These are phyloP conservation scores for Echinosophora koreensis DNA, from an alignment of 306 rosid genomes.

Conservation along the genomic window DNA sequence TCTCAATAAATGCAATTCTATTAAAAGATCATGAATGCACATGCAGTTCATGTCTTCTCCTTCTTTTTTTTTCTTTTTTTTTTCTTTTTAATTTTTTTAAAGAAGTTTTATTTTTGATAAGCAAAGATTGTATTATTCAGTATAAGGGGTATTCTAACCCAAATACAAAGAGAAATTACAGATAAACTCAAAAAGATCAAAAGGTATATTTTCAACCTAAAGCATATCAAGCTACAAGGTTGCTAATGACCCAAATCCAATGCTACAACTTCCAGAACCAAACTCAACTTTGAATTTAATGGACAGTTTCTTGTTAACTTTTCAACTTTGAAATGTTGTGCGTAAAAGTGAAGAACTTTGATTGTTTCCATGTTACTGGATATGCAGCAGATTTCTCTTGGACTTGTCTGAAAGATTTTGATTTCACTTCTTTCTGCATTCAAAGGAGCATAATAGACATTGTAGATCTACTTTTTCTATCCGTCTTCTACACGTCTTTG, in stretches of 20 bases:
- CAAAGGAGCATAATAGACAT: constrained; percentile 52
- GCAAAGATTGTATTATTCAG: no score
- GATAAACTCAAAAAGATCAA: no score
- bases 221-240: no score
- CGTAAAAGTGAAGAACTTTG: neutral
- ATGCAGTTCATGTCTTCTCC: neutral
- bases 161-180: no score
- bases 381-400: constrained; percentile 55
- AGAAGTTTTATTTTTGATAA: no score
- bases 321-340: neutral
- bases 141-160: no score
- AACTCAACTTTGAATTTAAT: no score
- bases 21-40: neutral
- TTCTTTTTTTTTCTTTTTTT: neutral
- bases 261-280: no score
- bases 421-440: constrained; percentile 55
- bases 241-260: no score
- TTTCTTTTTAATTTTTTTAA: neutral
- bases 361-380: constrained; percentile 17
- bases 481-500: constrained; percentile 45
- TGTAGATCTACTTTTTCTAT: constrained; percentile 54
- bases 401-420: constrained; percentile 56
- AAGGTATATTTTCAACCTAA: no score
- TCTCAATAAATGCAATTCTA: neutral
- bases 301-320: neutral